These are phyloP conservation scores for Euphorbia peplus DNA, from an alignment of 345 rosid species.

Conservation along the genomic window DNA sequence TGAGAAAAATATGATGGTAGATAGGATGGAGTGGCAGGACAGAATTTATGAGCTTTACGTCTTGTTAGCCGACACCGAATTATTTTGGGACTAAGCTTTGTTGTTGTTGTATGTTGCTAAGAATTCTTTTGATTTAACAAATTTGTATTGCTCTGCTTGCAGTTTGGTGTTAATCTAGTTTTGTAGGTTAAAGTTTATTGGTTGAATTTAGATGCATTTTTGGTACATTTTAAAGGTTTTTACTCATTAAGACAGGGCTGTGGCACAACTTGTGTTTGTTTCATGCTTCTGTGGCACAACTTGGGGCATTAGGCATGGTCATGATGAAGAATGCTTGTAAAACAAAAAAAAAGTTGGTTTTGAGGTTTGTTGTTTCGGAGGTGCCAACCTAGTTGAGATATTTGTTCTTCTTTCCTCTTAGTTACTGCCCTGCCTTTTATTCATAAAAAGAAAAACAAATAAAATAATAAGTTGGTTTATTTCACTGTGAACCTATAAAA, in stretches of 20 bases:
- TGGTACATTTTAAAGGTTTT: not conserved
- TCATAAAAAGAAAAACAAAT: no score
- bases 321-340: not conserved
- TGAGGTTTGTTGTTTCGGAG: no score
- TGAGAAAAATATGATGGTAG: no score
- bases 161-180: not conserved
- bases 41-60: no score
- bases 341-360: not conserved
- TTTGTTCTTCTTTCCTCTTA: no score
- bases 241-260: not conserved
- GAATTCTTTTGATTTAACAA: not conserved
- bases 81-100: no score
- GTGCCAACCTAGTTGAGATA: no score
- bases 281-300: not conserved
- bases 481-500: not conserved
- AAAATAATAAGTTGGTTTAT: slow-evolving; percentile 1
- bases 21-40: no score
- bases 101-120: not conserved
- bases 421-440: no score
- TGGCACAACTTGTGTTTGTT: not conserved
- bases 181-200: not conserved
- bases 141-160: not conserved
- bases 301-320: not conserved
- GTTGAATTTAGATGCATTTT: not conserved
- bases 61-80: no score